These are phyloP conservation scores for Trichoderma polysporum DNA, from an alignment of 2,329 filamentous ascomycete species.

Conservation along the genomic window DNA sequence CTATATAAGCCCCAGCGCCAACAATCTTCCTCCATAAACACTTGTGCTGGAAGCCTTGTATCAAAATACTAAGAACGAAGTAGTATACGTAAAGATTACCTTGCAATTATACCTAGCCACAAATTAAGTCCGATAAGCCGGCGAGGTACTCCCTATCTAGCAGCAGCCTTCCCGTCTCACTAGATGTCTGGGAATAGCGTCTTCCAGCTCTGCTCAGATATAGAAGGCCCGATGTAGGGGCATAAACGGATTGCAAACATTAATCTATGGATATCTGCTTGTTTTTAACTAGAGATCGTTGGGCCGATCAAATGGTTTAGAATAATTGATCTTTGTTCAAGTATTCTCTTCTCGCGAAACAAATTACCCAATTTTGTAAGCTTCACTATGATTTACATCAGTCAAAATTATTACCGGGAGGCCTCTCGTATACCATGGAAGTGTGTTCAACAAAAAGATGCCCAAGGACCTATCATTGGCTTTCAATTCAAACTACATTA, in stretches of 20 bases:
- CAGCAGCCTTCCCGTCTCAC: too few species aligned
- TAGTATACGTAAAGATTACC: background rate
- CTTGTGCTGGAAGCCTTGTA: background rate
- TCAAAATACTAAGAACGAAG: too few species aligned
- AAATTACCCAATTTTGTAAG: background rate
- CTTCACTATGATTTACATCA: background rate
- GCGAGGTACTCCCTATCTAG: background rate
- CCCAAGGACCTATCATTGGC: background rate
- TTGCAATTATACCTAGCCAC: background rate
- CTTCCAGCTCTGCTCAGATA: background rate
- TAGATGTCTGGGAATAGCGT: background rate
- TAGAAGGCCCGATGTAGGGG: background rate
- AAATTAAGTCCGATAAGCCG: background rate
- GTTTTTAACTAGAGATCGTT: too few species aligned
- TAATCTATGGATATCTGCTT: background rate
- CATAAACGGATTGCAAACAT: background rate
- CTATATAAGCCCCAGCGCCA: background rate
- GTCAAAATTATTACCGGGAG: background rate
- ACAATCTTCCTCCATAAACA: background rate
- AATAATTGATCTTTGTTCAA: background rate
- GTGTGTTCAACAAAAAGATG: background rate
- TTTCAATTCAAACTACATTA: background rate
- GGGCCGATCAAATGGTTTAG: background rate
- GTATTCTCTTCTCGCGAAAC: background rate
- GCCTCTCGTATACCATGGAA: background rate